These are phyloP conservation scores for Fraxinus platypoda DNA, from an alignment of 305 asterid species.

Conservation along the genomic window DNA sequence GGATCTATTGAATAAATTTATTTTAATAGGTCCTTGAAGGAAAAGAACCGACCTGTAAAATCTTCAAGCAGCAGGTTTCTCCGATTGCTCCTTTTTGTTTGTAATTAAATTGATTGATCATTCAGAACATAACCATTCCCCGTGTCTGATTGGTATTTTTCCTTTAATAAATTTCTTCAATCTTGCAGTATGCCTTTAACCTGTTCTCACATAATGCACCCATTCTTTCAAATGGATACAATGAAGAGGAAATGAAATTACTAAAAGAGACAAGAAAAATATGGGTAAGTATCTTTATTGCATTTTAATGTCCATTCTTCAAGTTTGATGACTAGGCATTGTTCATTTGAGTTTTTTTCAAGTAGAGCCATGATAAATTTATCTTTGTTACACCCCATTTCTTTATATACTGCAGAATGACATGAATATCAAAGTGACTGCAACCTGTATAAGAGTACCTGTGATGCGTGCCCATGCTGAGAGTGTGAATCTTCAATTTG, in stretches of 20 bases:
- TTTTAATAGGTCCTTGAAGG: constrained; percentile 67
- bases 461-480: constrained; percentile 99
- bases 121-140: not conserved
- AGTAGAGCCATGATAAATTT: not conserved
- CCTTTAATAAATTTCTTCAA: constrained; percentile 9
- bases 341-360: not conserved
- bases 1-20: constrained; percentile 9
- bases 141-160: constrained; percentile 5
- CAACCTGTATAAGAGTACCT: constrained; percentile 94
- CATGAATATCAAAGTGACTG: constrained; percentile 76
- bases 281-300: constrained; percentile 62
- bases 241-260: constrained; percentile 96
- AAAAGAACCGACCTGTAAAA: constrained; percentile 80
- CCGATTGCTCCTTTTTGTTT: constrained; percentile 13
- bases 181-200: constrained; percentile 92
- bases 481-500: constrained; percentile 92
- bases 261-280: constrained; percentile 93
- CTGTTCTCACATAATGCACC: constrained; percentile 97
- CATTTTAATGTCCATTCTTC: not conserved
- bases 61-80: constrained; percentile 74
- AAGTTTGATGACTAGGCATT: not conserved
- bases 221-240: constrained; percentile 82
- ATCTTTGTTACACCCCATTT: constrained; percentile 10
- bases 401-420: constrained; percentile 48
- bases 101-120: not conserved